Evolutionary conservation across 2,329 filamentous ascomycete genomes (phyloP).

Genomic region (Pseudogymnoascus sp.): DNA sequence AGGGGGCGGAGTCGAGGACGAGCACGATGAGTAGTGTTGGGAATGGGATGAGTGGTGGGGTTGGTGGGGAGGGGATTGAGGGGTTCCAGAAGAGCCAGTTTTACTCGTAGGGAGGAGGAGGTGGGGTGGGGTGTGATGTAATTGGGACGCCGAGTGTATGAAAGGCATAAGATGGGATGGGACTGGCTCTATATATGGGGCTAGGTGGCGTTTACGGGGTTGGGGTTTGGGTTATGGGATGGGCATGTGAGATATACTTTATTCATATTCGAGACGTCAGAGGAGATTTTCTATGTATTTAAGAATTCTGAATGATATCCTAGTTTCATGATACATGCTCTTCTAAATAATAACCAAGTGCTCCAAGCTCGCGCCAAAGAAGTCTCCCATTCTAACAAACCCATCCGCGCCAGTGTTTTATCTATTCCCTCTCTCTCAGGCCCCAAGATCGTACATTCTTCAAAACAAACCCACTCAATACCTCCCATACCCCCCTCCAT

Average conservation of each 20-base stretch:
- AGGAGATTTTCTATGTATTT: neutral
- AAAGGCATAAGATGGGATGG: neutral
- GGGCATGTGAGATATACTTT: neutral
- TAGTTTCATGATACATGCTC: neutral
- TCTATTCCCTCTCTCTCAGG: neutral
- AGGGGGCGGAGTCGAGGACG: slow-evolving; percentile 38
- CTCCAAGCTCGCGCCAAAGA: neutral
- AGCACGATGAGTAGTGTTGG: slow-evolving; percentile 25
- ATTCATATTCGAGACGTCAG: neutral
- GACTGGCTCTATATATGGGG: neutral
- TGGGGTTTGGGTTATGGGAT: neutral
- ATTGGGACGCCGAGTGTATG: neutral
- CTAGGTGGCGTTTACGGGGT: neutral
- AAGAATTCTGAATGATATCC: neutral
- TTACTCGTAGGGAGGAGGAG: slow-evolving; percentile 40
- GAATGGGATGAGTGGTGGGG: slow-evolving; percentile 33
- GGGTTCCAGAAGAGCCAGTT: slow-evolving; percentile 66
- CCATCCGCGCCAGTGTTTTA: neutral
- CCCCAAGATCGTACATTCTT: neutral
- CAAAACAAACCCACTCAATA: neutral
- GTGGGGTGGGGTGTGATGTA: neutral
- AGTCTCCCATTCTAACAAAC: neutral
- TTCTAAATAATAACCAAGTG: neutral
- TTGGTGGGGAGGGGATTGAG: slow-evolving; percentile 57
- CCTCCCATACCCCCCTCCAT: neutral